phyloP scores from a whole-genome alignment of 441 rosid species.

The Sinapis alba region DNA sequence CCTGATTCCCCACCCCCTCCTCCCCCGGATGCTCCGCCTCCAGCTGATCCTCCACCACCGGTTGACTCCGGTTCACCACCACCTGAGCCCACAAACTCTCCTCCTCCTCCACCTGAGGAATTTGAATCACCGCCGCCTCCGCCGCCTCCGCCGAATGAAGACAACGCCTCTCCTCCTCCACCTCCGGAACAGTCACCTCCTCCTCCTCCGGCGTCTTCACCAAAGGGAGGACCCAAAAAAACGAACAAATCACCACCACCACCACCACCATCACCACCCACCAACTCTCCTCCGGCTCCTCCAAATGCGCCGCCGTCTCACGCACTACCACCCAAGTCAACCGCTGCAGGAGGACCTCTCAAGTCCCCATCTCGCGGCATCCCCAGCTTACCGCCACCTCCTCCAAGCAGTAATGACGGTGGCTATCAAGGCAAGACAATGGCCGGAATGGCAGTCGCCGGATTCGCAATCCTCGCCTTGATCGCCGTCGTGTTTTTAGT shows the following conservation, averaged over 20 bases:
- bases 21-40: constrained; percentile 33
- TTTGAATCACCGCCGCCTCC: constrained; percentile 27
- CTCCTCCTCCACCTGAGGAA: constrained; percentile 27
- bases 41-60: constrained; percentile 23
- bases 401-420: neutral
- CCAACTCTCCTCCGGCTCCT: constrained; percentile 29
- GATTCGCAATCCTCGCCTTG: constrained; percentile 50
- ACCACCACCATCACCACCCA: constrained; percentile 27
- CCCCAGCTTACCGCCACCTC: constrained; percentile 7
- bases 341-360: neutral
- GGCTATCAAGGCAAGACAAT: constrained; percentile 27
- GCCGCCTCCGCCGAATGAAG: neutral
- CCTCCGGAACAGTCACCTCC: constrained; percentile 18
- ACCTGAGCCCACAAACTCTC: constrained; percentile 21
- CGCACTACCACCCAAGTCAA: constrained; percentile 9
- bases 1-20: constrained; percentile 35
- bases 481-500: constrained; percentile 40
- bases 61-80: constrained; percentile 26
- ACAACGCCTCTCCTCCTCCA: constrained; percentile 33
- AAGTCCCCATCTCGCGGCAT: constrained; percentile 10
- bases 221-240: constrained; percentile 25
- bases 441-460: constrained; percentile 44
- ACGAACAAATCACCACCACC: constrained; percentile 3
- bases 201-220: constrained; percentile 4
- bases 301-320: constrained; percentile 1